Base-by-base conservation (phyloP, 257 asterid species). In the Rubia yunnanensis region DNA sequence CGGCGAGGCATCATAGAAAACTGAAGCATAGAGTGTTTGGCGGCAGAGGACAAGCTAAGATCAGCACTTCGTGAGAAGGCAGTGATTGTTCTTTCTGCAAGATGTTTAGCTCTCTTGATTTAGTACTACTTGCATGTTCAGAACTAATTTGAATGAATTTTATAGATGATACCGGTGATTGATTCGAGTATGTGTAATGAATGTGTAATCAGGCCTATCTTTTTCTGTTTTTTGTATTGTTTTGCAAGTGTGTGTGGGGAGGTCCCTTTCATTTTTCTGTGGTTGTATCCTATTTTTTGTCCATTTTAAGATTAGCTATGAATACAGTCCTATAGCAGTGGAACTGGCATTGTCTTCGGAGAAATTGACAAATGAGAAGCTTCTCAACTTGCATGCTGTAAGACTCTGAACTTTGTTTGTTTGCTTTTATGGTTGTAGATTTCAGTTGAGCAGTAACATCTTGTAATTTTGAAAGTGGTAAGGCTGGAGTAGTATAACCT, bases 311-410 rank as follows among this genome's bases (percentile, higher is more conserved):
- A 34, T 23, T 65, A 34, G 41, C 15, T 44, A 1, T 68, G 22
- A 24, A n/a, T 44, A 63, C 20, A 64, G 31, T 66, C 41, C 38
- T 74, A 41, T 81, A 87, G 95, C 94, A 14, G 85, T 88, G 94
- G 95, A 88, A 73, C 82, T 89, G 53, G 91, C 96, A 6, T 60
- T 89, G 71, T 85, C 91, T 49, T 73, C 85, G 71, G 96, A 89
- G 83, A 89, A 89, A 79, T 73, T 89, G 83, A 81, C 86, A 4
- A 89, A 85, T 55, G 94, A 87, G n/a, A n/a, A n/a, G n/a, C n/a
- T n/a, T n/a, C n/a, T n/a, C n/a, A n/a, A n/a, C n/a, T n/a, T n/a
- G n/a, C 96, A 83, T 56, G 83, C 89, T 72, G 96, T 87, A 77
- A 85, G 96, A 50, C 39, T 64, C 7, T 14, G 6, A 57, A 39